phyloP scores from a whole-genome alignment of 345 rosid species.

The Triadica sebifera region DNA sequence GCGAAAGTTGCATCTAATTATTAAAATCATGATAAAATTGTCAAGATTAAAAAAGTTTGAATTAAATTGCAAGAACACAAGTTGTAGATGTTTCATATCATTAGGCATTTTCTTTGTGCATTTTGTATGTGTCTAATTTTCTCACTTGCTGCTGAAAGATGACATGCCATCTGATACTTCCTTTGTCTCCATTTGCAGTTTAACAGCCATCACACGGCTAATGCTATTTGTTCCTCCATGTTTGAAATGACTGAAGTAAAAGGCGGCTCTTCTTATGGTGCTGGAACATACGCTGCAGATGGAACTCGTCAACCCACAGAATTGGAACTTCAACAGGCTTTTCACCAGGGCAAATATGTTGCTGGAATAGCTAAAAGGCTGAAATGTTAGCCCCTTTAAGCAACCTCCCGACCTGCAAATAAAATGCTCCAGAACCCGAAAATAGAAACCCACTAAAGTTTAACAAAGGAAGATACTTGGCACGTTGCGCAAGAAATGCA shows the following conservation, averaged over 20 bases:
- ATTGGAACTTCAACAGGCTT: constrained; percentile 77
- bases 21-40: too few species aligned
- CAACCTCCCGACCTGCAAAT: neutral
- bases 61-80: too few species aligned
- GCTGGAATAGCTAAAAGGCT: constrained; percentile 83
- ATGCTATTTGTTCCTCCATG: constrained; percentile 94
- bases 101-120: neutral
- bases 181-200: constrained; percentile 37
- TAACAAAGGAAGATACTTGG: neutral
- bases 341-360: constrained; percentile 78
- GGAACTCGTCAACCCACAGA: constrained; percentile 78
- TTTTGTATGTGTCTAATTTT: too few species aligned
- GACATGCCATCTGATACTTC: neutral
- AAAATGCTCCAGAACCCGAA: neutral
- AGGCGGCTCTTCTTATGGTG: constrained; percentile 90
- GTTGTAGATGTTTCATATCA: neutral
- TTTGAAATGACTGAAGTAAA: constrained; percentile 85
- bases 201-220: constrained; percentile 80
- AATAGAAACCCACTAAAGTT: neutral
- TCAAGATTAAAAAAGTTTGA: too few species aligned
- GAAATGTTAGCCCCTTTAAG: constrained; percentile 21
- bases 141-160: neutral
- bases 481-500: neutral
- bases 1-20: too few species aligned
- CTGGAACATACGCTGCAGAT: constrained; percentile 90